Percentiles rank a stretch among this genome's conserved stretches.
phyloP scores from a whole-genome alignment of 108 stramenopile genomes.

The Skeletonema tropicum region DNA sequence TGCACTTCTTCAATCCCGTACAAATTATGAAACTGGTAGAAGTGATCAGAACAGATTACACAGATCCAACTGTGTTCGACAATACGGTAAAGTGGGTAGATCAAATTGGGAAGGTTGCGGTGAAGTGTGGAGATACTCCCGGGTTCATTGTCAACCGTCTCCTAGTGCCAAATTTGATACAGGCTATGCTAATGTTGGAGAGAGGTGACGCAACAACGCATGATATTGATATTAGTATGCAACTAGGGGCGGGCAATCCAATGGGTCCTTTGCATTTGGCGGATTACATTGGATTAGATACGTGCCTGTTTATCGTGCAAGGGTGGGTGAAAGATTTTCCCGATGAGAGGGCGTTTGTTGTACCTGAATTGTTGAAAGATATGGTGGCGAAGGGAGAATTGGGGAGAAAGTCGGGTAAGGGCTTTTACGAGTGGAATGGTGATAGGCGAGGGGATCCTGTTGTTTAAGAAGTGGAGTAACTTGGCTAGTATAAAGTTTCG shows the following conservation, averaged over 20 bases:
- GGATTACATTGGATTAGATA: constrained; percentile 97
- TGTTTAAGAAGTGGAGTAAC: constrained; percentile 1
- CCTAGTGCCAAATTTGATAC: constrained; percentile 89
- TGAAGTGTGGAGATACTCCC: constrained; percentile 94
- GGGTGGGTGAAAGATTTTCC: constrained; percentile 75
- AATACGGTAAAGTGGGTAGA: constrained; percentile 73
- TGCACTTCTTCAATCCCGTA: constrained; percentile 99
- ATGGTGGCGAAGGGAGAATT: constrained; percentile 90
- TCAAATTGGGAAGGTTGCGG: constrained; percentile 90
- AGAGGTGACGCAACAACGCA: constrained; percentile 89
- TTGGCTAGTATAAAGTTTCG: too few species aligned
- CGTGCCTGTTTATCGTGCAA: constrained; percentile 86
- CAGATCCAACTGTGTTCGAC: constrained; percentile 87
- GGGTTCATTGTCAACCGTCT: constrained; percentile 99
- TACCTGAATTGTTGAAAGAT: constrained; percentile 82
- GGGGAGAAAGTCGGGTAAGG: constrained; percentile 98
- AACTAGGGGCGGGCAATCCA: constrained; percentile 98
- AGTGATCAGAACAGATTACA: constrained; percentile 91
- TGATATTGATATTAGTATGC: constrained; percentile 97
- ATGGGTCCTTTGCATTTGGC: constrained; percentile 96
- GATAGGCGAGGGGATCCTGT: constrained; percentile 84
- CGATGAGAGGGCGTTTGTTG: constrained; percentile 89
- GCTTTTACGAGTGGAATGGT: constrained; percentile 91
- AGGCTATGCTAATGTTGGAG: constrained; percentile 94
- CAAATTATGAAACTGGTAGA: constrained; percentile 98